Evolutionary conservation across 192 early-diverging fungal genomes (phyloP).

Genomic region (Entomortierella chlamydospora): DNA sequence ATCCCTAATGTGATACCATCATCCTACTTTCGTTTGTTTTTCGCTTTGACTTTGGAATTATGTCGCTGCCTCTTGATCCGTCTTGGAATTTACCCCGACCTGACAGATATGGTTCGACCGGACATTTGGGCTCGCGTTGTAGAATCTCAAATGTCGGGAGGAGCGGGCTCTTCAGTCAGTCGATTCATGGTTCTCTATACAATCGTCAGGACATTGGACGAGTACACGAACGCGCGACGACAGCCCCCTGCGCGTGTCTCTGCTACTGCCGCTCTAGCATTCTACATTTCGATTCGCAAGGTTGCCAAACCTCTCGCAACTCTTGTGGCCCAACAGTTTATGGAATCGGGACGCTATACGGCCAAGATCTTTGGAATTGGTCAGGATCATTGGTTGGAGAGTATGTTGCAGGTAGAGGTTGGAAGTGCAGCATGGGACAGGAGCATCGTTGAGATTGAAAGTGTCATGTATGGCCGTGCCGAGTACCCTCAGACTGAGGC

Average conservation of each 20-base stretch:
- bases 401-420: slow-evolving; percentile 52
- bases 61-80: slow-evolving; percentile 55
- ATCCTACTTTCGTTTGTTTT: slow-evolving; percentile 38
- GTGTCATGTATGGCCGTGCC: slow-evolving; percentile 43
- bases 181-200: slow-evolving; percentile 52
- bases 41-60: slow-evolving; percentile 36
- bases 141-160: slow-evolving; percentile 48
- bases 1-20: slow-evolving; percentile 46
- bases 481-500: slow-evolving; percentile 50
- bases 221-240: slow-evolving; percentile 52
- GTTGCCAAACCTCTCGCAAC: slow-evolving; percentile 44
- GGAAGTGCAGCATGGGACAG: slow-evolving; percentile 44
- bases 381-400: slow-evolving; percentile 48
- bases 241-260: slow-evolving; percentile 52
- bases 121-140: slow-evolving; percentile 54
- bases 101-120: slow-evolving; percentile 51
- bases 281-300: slow-evolving; percentile 44
- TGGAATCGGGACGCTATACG: slow-evolving; percentile 51
- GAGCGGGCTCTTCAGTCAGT: slow-evolving; percentile 34
- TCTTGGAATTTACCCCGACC: slow-evolving; percentile 49
- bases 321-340: slow-evolving; percentile 50
- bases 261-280: slow-evolving; percentile 44
- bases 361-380: slow-evolving; percentile 46
- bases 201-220: slow-evolving; percentile 47
- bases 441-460: slow-evolving; percentile 46